Percentiles rank a stretch among this genome's conserved stretches.
Conservation (phyloP, 1,284 basidiomycete genomes). For the Ceraceosorus guamensis region DNA sequence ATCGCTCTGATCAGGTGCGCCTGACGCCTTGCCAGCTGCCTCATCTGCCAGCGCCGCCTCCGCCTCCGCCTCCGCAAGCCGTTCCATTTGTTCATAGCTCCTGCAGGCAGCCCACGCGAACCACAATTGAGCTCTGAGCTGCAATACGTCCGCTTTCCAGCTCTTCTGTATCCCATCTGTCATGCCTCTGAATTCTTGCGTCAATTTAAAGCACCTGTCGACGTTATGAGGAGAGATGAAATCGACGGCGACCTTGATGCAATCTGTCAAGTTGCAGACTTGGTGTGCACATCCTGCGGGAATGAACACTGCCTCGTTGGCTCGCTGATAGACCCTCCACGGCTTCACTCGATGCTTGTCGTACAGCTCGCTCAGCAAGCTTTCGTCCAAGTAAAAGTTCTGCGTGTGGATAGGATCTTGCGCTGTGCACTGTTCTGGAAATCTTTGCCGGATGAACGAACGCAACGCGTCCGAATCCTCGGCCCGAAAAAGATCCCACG, state of each 20-base stretch:
- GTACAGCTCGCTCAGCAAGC: slow-evolving; percentile 63
- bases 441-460: slow-evolving; percentile 59
- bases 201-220: slow-evolving; percentile 70
- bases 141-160: slow-evolving; percentile 91
- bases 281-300: slow-evolving; percentile 93
- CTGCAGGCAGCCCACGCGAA: slow-evolving; percentile 61
- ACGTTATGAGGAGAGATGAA: slow-evolving; percentile 92
- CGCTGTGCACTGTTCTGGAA: slow-evolving; percentile 31
- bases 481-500: slow-evolving; percentile 83
- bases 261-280: slow-evolving; percentile 78
- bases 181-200: slow-evolving; percentile 78
- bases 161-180: slow-evolving; percentile 52
- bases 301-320: slow-evolving; percentile 90
- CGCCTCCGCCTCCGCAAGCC: too few species aligned
- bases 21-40: too few species aligned
- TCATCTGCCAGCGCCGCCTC: too few species aligned
- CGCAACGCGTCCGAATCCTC: slow-evolving; percentile 74
- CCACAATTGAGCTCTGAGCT: slow-evolving; percentile 81
- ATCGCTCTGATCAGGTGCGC: too few species aligned
- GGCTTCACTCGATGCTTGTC: slow-evolving; percentile 65
- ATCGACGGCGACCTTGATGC: slow-evolving; percentile 92
- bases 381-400: slow-evolving; percentile 71
- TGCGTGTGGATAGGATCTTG: slow-evolving; percentile 84
- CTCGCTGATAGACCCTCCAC: slow-evolving; percentile 76
- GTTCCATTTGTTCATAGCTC: slow-evolving; percentile 12